Evolutionary conservation across 1,284 basidiomycete species (phyloP).

Genomic region (Paramarasmius palmivorus): DNA sequence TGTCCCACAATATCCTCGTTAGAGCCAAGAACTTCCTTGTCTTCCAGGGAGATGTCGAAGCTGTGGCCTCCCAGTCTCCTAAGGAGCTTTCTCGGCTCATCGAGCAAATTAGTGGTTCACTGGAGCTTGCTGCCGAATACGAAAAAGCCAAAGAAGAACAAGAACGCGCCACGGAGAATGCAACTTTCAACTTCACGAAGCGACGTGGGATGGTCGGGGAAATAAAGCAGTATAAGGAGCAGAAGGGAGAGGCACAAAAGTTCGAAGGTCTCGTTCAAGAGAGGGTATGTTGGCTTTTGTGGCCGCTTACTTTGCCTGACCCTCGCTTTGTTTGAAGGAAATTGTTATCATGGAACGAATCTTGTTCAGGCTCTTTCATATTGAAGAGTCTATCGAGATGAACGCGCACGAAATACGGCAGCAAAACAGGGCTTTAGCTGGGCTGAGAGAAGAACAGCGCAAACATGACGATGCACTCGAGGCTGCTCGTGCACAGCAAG

Average conservation of each 20-base stretch:
- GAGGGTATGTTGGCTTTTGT: conserved; percentile 44
- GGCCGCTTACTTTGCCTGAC: conserved; percentile 9
- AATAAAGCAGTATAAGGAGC: conserved; percentile 97
- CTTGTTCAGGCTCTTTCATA: conserved; percentile 90
- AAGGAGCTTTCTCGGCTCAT: conserved; percentile 89
- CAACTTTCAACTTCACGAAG: conserved; percentile 93
- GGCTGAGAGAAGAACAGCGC: conserved; percentile 68
- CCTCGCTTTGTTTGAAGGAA: conserved; percentile 51
- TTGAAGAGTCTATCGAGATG: conserved; percentile 77
- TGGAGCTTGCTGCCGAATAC: conserved; percentile 89
- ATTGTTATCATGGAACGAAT: conserved; percentile 80
- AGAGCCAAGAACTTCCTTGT: conserved; percentile 99
- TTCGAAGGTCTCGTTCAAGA: conserved; percentile 82
- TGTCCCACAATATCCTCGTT: conserved; percentile 93
- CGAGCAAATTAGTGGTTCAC: conserved; percentile 93
- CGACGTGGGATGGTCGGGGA: conserved; percentile 92
- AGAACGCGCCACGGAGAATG: conserved; percentile 89
- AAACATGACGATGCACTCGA: conserved; percentile 73
- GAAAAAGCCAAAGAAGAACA: conserved; percentile 87
- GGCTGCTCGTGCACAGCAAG: conserved; percentile 78
- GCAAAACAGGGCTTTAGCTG: conserved; percentile 70
- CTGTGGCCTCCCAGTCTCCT: conserved; percentile 93
- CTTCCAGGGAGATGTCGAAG: conserved; percentile 99
- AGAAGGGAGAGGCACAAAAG: conserved; percentile 90
- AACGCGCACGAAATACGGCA: conserved; percentile 71